Evolutionary conservation across 108 stramenopile species (phyloP).

Genomic region (Nitzschia sp.): DNA sequence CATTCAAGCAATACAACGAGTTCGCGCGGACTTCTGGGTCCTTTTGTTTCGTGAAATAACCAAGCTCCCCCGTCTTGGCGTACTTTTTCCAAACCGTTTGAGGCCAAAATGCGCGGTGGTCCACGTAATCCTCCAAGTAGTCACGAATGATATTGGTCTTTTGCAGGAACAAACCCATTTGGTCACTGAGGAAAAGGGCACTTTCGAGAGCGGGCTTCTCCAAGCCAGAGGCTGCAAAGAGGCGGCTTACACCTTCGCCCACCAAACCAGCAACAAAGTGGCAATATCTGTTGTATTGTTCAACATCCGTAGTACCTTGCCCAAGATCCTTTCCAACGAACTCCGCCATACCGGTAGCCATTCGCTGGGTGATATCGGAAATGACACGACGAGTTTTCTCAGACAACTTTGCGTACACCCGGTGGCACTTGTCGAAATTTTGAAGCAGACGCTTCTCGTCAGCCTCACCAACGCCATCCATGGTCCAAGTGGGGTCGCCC

Average conservation of each 20-base stretch:
- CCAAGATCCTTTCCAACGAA: conserved; percentile 96
- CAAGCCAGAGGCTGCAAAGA: conserved; percentile 86
- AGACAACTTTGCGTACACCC: conserved; percentile 70
- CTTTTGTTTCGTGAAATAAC: conserved; percentile 79
- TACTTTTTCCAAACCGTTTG: conserved; percentile 92
- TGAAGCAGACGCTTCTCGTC: conserved; percentile 91
- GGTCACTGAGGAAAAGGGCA: conserved; percentile 80
- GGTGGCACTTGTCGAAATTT: conserved; percentile 87
- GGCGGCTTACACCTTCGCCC: conserved; percentile 94
- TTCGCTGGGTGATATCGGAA: conserved; percentile 89
- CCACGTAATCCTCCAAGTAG: conserved; percentile 99
- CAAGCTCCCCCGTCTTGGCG: conserved; percentile 70
- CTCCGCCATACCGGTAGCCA: conserved; percentile 99
- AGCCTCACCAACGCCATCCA: conserved; percentile 93
- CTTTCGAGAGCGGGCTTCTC: conserved; percentile 63
- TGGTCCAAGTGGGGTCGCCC: conserved; percentile 77
- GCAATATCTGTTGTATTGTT: conserved; percentile 96
- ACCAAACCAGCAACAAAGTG: conserved; percentile 99
- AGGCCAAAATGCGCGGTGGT: conserved; percentile 99
- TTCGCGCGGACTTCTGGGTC: conserved; percentile 40
- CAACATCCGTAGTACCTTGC: conserved; percentile 89
- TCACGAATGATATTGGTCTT: conserved; percentile 99
- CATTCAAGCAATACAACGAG: conserved; percentile 86
- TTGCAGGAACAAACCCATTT: conserved; percentile 99
- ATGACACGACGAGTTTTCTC: conserved; percentile 78